A percentile compares a stretch with the other conserved stretches of the same genome.
These are phyloP conservation scores for Boletus vinaceobasis DNA, from an alignment of 768 basidiomycete genomes.

Conservation along the genomic window DNA sequence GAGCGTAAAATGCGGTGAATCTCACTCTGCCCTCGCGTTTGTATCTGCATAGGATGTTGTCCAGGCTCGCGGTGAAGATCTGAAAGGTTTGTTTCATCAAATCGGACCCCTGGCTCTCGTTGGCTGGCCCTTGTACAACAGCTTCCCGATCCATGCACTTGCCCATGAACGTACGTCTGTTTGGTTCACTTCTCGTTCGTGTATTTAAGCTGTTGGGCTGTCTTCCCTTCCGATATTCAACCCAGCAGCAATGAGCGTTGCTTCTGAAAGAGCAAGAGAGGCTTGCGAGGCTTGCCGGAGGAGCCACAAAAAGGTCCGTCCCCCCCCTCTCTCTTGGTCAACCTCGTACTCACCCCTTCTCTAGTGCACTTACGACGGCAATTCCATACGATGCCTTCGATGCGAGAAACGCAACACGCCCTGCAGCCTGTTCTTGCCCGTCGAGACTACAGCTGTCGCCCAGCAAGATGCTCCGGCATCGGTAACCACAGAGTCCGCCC, in stretches of 20 bases:
- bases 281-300: slow-evolving; percentile 24
- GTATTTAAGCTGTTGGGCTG: slow-evolving; percentile 18
- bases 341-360: neutral
- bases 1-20: neutral
- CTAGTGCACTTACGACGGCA: slow-evolving; percentile 20
- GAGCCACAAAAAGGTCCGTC: slow-evolving; percentile 25
- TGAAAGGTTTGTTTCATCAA: slow-evolving; percentile 6
- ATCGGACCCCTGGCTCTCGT: neutral
- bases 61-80: slow-evolving; percentile 15
- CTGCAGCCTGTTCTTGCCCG: slow-evolving; percentile 18
- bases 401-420: slow-evolving; percentile 7
- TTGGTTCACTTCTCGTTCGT: slow-evolving; percentile 4
- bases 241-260: slow-evolving; percentile 16
- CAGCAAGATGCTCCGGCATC: slow-evolving; percentile 5
- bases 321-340: neutral
- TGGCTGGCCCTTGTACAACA: slow-evolving; percentile 8
- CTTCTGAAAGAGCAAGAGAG: slow-evolving; percentile 23
- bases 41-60: neutral
- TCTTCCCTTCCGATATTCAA: neutral
- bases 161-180: slow-evolving; percentile 7
- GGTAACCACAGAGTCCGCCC: neutral
- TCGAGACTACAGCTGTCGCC: neutral
- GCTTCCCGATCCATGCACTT: slow-evolving; percentile 8
- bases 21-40: neutral
- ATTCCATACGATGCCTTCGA: slow-evolving; percentile 13